Base-by-base conservation (phyloP, 1,284 basidiomycete genomes). In the Tylopilus orsonianus region DNA sequence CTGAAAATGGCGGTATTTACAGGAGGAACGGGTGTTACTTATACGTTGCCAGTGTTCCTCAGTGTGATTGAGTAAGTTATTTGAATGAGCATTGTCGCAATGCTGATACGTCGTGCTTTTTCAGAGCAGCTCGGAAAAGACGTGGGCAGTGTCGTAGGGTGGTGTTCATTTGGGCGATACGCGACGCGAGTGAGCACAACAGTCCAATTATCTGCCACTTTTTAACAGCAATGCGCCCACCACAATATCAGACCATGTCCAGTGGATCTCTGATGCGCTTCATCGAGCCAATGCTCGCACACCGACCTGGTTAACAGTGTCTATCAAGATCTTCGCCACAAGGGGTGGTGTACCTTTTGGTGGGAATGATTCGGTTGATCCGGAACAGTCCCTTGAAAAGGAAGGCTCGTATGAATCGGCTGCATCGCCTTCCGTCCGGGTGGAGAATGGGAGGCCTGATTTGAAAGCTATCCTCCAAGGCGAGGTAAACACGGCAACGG, bases 21-120 rank as follows among this genome's bases (percentile, higher is more conserved):
- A 69, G 70, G 73, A 14, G 74, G 73, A 1, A 70, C 73, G 2
- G 74, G 74, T 2, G 51, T 77, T n/a, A 68, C 74, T 4, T 73
- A 70, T 37, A 66, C 66, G 9, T 50, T 74, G 3, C 70, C 74
- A 0, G 57, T 73, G 7, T 62, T 75, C n/a, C 56, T 75, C 4
- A 65, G 69, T 46, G 46, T 68, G 20, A 56, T 77, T 2, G 58
- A 67, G 74, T 73, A 45, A 36, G 67, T 54, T 4, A 8, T 40
- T 49, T n/a, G 24, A 13, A 22, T 22, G 2, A 12, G 4, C 19
- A 14, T 22, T 10, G 26, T 10, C 8, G 24, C 9, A 12, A 19
- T 18, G 23, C 5, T 10, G 9, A 33, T 23, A 41, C 13, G 12
- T 19, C 1, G 0, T 12, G 2, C 32, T 4, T 35, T 43, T 46